These are phyloP conservation scores for Boechera stricta DNA, from an alignment of 345 rosid genomes.

Conservation along the genomic window DNA sequence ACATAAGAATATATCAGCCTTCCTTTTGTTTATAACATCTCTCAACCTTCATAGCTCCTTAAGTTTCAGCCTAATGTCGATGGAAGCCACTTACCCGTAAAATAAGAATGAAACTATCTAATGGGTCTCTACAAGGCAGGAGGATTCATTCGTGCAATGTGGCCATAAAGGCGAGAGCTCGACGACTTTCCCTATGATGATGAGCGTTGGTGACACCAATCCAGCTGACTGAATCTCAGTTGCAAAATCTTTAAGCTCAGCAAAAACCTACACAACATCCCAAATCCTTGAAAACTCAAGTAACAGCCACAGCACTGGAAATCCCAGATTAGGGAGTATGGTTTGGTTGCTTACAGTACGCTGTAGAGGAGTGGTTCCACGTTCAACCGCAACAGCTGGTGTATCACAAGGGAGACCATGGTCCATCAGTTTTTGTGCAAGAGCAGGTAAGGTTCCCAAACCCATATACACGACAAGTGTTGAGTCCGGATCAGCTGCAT, in stretches of 20 bases:
- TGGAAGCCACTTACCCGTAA: not conserved
- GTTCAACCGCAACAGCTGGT: slow-evolving; percentile 92
- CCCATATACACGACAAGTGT: slow-evolving; percentile 97
- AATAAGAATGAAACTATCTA: slow-evolving; percentile 20
- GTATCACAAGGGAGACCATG: slow-evolving; percentile 82
- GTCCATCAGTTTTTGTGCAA: slow-evolving; percentile 76
- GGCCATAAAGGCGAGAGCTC: slow-evolving; percentile 91
- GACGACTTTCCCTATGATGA: slow-evolving; percentile 87
- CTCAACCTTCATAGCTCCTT: slow-evolving; percentile 30
- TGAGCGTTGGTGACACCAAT: slow-evolving; percentile 81
- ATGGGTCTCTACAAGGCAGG: slow-evolving; percentile 51
- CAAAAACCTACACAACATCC: slow-evolving; percentile 63
- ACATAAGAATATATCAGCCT: slow-evolving; percentile 1
- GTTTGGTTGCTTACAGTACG: slow-evolving; percentile 62
- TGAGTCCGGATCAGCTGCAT: slow-evolving; percentile 90
- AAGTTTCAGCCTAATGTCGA: slow-evolving; percentile 16
- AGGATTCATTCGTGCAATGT: slow-evolving; percentile 47
- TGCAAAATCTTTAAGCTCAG: slow-evolving; percentile 79
- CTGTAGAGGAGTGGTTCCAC: slow-evolving; percentile 83
- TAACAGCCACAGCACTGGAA: not conserved
- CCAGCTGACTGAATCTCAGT: slow-evolving; percentile 60
- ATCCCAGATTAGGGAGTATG: not conserved
- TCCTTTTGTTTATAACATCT: slow-evolving; percentile 24
- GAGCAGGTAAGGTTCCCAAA: slow-evolving; percentile 87
- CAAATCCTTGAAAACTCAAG: not conserved